Evolutionary conservation across 208 protist species (phyloP), one percentile per base, ranked within the genome.

Genomic region (Wallacemonas sp.): DNA sequence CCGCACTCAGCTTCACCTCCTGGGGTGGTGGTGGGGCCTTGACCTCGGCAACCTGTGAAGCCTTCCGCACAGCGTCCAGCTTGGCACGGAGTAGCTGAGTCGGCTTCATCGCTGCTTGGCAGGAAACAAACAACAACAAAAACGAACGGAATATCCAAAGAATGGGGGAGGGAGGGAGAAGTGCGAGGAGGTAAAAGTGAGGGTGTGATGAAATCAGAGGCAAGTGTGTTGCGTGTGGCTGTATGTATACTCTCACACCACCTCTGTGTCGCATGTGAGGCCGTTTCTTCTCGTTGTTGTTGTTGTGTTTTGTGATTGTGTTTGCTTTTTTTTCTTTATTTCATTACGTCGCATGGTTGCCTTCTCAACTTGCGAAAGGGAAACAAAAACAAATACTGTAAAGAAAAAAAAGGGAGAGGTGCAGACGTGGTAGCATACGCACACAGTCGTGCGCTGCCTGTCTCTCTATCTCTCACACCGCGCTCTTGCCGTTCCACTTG

Each of bases 401-500:
- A 46, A 52, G 39, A 23, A 65, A 65, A 19, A 43, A 55, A 43
- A 54, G 29, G 26, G 11, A 32, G 49, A 65, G 33, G 33, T 9
- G 61, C 38, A 5, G 29, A 60, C 33, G 32, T 34, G 29, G 12
- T 2, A 68, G 12, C 27, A 41, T 6, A 41, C 36, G 6, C 6
- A 41, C 36, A 41, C 36, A n/a, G n/a, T n/a, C n/a, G n/a, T n/a
- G n/a, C n/a, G n/a, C n/a, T n/a, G n/a, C n/a, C n/a, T n/a, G n/a
- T n/a, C n/a, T n/a, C n/a, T n/a, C n/a, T n/a, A n/a, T n/a, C n/a
- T n/a, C 1, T 77, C 73, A 96, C 2, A 94, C 88, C 17, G 85
- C 68, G 55, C 84, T 92, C 27, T 81, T 69, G 2, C 85, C 83
- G 52, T 94, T 96, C 90, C 90, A 96, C 77, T 96, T 96, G 34